A percentile compares a stretch with the other conserved stretches of the same genome.
Evolutionary conservation across 2,329 filamentous ascomycete species (phyloP).

Genomic region (Tolypocladium ovalisporum): DNA sequence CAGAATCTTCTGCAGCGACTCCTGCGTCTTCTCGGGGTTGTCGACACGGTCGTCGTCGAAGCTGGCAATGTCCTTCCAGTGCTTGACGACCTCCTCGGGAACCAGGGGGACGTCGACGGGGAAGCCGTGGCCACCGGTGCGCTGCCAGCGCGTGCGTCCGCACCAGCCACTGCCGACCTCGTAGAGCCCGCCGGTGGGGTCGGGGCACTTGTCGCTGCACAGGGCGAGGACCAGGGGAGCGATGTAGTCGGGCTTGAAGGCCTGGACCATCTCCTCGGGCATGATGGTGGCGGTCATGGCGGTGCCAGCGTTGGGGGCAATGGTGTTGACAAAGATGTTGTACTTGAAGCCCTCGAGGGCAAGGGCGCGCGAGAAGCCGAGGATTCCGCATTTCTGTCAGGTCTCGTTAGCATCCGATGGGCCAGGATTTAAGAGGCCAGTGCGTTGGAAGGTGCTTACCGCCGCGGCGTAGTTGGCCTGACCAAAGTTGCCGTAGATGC

Average conservation of each 20-base stretch:
- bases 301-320: constrained; percentile 93
- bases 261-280: constrained; percentile 95
- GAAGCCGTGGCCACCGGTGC: constrained; percentile 82
- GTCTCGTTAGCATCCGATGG: background rate
- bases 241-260: constrained; percentile 98
- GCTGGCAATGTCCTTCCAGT: constrained; percentile 70
- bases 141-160: constrained; percentile 88
- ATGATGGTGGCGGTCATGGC: constrained; percentile 89
- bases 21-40: constrained; percentile 68
- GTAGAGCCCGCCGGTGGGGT: constrained; percentile 77
- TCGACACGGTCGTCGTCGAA: constrained; percentile 85
- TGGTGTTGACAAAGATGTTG: constrained; percentile 97
- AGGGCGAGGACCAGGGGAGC: constrained; percentile 85
- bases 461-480: constrained; percentile 95
- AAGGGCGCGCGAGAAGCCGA: constrained; percentile 87
- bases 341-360: constrained; percentile 92
- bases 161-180: constrained; percentile 95
- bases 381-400: constrained; percentile 74
- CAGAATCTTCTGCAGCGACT: constrained; percentile 65
- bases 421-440: background rate
- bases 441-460: constrained; percentile 30
- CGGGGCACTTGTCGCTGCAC: constrained; percentile 73
- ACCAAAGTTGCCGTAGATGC: constrained; percentile 98
- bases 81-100: constrained; percentile 69
- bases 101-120: constrained; percentile 73